Percentiles rank a stretch among this genome's conserved stretches.
phyloP scores from a whole-genome alignment of 805 yeast genomes.

The Pichia californica region DNA sequence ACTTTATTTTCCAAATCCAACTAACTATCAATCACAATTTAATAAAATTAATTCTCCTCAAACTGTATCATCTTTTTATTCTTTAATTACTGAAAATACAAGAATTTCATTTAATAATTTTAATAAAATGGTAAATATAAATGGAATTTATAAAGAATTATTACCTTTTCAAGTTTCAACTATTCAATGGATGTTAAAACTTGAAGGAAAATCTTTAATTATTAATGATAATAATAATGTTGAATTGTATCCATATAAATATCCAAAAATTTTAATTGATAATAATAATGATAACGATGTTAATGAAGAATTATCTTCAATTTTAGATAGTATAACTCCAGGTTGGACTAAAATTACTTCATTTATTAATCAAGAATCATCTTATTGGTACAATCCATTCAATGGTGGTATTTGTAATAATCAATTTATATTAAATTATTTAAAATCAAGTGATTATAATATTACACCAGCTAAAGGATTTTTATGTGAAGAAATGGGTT shows the following conservation, averaged over 20 bases:
- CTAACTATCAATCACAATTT: constrained; percentile 20
- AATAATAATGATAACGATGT: too few species aligned
- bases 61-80: constrained; percentile 38
- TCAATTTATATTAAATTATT: constrained; percentile 24
- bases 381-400: constrained; percentile 43
- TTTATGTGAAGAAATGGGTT: constrained; percentile 93
- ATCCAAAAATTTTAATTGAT: constrained; percentile 15
- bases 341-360: constrained; percentile 42
- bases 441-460: constrained; percentile 3
- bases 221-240: constrained; percentile 4
- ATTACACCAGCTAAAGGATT: constrained; percentile 48
- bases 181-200: constrained; percentile 48
- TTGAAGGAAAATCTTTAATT: constrained; percentile 36
- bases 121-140: constrained; percentile 10
- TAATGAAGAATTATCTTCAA: constrained; percentile 22
- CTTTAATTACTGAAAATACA: constrained; percentile 42
- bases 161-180: constrained; percentile 46
- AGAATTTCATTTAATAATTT: constrained; percentile 12
- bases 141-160: constrained; percentile 19
- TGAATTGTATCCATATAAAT: constrained; percentile 13
- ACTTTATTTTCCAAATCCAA: constrained; percentile 14
- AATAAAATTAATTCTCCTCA: neutral
- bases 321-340: constrained; percentile 39
- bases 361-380: neutral
- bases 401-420: constrained; percentile 41